Evolutionary conservation across 208 protist genomes (phyloP).

Genomic region (Leishmania braziliensis): DNA sequence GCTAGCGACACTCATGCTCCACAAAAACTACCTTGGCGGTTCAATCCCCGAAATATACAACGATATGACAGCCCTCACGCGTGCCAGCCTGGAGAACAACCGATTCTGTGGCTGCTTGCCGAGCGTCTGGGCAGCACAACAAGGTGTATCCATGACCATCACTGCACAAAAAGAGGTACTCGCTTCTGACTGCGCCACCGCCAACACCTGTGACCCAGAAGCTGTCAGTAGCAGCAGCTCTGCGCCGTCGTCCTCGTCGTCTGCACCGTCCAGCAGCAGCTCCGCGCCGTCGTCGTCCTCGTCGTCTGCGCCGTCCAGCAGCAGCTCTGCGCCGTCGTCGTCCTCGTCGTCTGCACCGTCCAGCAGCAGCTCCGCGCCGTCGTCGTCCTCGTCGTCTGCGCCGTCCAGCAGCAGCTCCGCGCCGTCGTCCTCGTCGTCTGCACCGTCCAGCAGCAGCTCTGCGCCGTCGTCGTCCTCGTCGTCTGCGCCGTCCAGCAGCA

Average conservation of each 20-base stretch:
- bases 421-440: background rate
- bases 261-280: background rate
- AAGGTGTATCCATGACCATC: background rate
- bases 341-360: background rate
- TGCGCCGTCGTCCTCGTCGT: background rate
- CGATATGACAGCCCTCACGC: background rate
- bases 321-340: background rate
- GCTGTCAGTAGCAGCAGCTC: background rate
- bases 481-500: background rate
- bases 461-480: background rate
- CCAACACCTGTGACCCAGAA: background rate
- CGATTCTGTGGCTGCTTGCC: background rate
- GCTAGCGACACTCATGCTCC: background rate
- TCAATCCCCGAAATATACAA: background rate
- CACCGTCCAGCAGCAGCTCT: background rate
- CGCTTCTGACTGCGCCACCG: background rate
- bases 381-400: background rate
- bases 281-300: background rate
- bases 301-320: background rate
- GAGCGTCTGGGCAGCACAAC: background rate
- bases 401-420: background rate
- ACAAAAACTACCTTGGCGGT: background rate
- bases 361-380: background rate
- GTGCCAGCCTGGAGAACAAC: background rate
- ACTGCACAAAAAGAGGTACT: background rate